A percentile compares a stretch with the other conserved stretches of the same genome.
phyloP scores from a whole-genome alignment of 257 asterid species.

The Thymus quinquecostatus region DNA sequence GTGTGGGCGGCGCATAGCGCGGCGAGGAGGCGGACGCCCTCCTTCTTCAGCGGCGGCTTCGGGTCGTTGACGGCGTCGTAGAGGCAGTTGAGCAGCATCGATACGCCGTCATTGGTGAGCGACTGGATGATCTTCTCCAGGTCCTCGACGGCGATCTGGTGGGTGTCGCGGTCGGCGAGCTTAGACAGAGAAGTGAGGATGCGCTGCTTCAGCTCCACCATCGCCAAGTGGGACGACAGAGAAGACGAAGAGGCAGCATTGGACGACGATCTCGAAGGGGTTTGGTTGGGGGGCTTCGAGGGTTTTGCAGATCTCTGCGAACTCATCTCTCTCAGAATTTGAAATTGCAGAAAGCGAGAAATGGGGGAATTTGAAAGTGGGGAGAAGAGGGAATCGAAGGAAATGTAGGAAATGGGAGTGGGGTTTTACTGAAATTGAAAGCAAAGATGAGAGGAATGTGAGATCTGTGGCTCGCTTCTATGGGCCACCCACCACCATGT shows the following conservation, averaged over 20 bases:
- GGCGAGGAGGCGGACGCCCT: constrained; percentile 77
- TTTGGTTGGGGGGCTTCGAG: constrained; percentile 64
- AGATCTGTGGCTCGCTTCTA: constrained; percentile 37
- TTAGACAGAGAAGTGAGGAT: constrained; percentile 85
- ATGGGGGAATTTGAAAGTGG: constrained; percentile 1
- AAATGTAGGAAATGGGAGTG: background rate
- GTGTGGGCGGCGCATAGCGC: constrained; percentile 63
- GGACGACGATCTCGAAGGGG: constrained; percentile 42
- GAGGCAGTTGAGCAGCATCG: constrained; percentile 93
- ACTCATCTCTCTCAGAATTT: constrained; percentile 36
- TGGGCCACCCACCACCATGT: constrained; percentile 16
- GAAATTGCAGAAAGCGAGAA: constrained; percentile 13
- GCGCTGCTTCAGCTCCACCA: constrained; percentile 92
- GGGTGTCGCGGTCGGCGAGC: constrained; percentile 97
- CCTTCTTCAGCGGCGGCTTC: constrained; percentile 86
- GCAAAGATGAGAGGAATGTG: constrained; percentile 37
- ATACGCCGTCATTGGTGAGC: constrained; percentile 80
- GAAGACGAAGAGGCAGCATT: constrained; percentile 46
- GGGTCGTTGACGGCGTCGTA: constrained; percentile 86
- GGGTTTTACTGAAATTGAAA: constrained; percentile 35
- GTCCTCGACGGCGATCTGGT: constrained; percentile 97
- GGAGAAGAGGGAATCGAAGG: constrained; percentile 8
- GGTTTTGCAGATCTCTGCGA: constrained; percentile 75
- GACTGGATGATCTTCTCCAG: constrained; percentile 77
- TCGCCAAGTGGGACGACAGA: constrained; percentile 78